phyloP scores from a whole-genome alignment of 345 rosid species.

The Salix suchowensis region DNA sequence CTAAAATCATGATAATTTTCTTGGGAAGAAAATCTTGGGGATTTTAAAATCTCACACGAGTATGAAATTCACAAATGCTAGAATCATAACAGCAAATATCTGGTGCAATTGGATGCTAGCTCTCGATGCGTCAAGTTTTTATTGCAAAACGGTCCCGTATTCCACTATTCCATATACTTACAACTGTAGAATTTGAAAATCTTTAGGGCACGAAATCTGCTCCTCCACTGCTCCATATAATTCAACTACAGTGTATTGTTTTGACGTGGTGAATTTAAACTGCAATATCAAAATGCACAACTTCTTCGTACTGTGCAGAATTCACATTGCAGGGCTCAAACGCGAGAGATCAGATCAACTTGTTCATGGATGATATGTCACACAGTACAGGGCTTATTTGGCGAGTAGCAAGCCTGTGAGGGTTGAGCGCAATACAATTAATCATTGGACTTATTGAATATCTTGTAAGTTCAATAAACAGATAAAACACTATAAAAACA shows the following conservation, averaged over 20 bases:
- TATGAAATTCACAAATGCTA: background rate
- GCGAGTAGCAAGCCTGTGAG: background rate
- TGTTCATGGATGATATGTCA: background rate
- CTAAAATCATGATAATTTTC: no score
- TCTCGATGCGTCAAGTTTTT: background rate
- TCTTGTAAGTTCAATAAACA: rapidly evolving
- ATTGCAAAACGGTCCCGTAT: background rate
- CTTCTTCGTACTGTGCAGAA: background rate
- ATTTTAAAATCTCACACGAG: background rate
- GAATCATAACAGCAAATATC: background rate
- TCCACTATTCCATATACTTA: background rate
- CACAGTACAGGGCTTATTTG: background rate
- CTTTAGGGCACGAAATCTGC: background rate
- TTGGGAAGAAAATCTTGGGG: no score
- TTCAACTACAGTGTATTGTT: background rate
- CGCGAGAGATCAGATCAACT: background rate
- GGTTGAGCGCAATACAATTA: rapidly evolving
- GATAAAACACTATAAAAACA: no score
- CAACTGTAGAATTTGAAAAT: background rate
- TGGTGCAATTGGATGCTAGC: background rate
- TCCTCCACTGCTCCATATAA: background rate
- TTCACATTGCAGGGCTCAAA: conserved; percentile 1
- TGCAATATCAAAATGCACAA: background rate
- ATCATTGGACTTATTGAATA: rapidly evolving
- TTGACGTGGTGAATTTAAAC: background rate